Conservation (phyloP, 306 rosid genomes). For the Medicago truncatula region DNA sequence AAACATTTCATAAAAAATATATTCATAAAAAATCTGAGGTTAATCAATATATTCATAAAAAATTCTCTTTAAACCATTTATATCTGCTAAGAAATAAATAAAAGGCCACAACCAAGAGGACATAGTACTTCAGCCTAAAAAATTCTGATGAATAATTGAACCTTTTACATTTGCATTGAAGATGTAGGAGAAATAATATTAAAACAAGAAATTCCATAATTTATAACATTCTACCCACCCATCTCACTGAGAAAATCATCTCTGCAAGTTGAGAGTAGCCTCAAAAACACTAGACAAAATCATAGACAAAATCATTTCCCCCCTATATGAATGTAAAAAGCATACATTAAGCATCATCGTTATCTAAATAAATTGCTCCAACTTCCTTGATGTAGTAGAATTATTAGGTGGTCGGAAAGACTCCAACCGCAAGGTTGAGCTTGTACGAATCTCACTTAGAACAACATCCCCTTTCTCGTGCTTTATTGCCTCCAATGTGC, state of each 20-base stretch:
- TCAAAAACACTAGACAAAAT: conserved; percentile 50
- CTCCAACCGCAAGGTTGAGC: conserved; percentile 69
- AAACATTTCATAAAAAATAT: no score
- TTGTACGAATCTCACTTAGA: conserved; percentile 50
- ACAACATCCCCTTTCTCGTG: conserved; percentile 64
- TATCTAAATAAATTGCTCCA: conserved; percentile 76
- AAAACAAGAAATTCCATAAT: conserved; percentile 46
- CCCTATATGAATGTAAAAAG: conserved; percentile 38
- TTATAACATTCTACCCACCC: conserved; percentile 53
- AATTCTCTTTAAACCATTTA: neutral
- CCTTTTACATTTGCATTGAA: conserved; percentile 58
- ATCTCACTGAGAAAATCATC: conserved; percentile 47
- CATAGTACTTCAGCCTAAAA: conserved; percentile 37
- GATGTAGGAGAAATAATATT: conserved; percentile 56
- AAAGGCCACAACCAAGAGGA: conserved; percentile 12
- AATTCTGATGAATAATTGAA: conserved; percentile 55
- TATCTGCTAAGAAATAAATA: conserved; percentile 35
- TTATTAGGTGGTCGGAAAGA: conserved; percentile 64
- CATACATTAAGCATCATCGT: conserved; percentile 67
- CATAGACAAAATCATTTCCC: conserved; percentile 31
- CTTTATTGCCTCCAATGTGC: conserved; percentile 65
- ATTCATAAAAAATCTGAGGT: neutral
- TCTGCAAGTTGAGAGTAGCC: conserved; percentile 57
- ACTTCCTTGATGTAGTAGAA: conserved; percentile 58
- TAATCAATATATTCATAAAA: neutral